phyloP scores from a whole-genome alignment of 768 basidiomycete species.

The Cystobasidium onofrii region DNA sequence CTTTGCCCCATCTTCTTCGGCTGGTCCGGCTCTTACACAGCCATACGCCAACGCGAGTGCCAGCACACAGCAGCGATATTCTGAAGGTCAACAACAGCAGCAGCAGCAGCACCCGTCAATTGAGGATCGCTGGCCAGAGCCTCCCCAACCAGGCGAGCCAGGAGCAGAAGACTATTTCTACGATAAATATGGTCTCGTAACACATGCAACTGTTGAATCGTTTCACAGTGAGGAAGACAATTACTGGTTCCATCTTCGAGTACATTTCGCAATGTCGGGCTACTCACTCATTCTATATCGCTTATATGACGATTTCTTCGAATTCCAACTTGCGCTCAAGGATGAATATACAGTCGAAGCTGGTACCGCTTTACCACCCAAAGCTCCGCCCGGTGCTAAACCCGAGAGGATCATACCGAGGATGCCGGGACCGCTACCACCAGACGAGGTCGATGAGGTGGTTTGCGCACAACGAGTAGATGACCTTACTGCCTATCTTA shows the following conservation, averaged over 20 bases:
- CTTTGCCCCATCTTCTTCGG: background rate
- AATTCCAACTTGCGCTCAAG: slow-evolving; percentile 84
- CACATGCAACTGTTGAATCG: slow-evolving; percentile 82
- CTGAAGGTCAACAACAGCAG: no score
- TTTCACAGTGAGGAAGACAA: slow-evolving; percentile 93
- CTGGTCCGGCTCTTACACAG: background rate
- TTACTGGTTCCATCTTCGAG: slow-evolving; percentile 95
- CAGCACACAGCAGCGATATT: background rate
- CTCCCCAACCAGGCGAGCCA: slow-evolving; percentile 34
- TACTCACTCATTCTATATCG: slow-evolving; percentile 78
- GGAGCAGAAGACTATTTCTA: slow-evolving; percentile 37
- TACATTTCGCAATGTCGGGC: slow-evolving; percentile 54
- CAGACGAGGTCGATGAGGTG: slow-evolving; percentile 68
- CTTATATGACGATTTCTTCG: slow-evolving; percentile 95
- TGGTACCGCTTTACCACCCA: slow-evolving; percentile 55
- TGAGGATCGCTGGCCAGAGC: slow-evolving; percentile 44
- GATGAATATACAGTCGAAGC: slow-evolving; percentile 84
- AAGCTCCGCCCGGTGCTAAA: slow-evolving; percentile 37
- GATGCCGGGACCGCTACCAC: slow-evolving; percentile 81
- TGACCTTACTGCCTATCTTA: slow-evolving; percentile 83
- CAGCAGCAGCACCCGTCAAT: background rate
- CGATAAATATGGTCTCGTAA: slow-evolving; percentile 58
- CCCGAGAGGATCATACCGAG: slow-evolving; percentile 74
- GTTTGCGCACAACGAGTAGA: slow-evolving; percentile 69
- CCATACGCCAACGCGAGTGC: background rate